Evolutionary conservation across 805 yeast genomes (phyloP), one percentile per base, ranked within the genome.

Genomic region (Sugiyamaella boreocaroliniensis): DNA sequence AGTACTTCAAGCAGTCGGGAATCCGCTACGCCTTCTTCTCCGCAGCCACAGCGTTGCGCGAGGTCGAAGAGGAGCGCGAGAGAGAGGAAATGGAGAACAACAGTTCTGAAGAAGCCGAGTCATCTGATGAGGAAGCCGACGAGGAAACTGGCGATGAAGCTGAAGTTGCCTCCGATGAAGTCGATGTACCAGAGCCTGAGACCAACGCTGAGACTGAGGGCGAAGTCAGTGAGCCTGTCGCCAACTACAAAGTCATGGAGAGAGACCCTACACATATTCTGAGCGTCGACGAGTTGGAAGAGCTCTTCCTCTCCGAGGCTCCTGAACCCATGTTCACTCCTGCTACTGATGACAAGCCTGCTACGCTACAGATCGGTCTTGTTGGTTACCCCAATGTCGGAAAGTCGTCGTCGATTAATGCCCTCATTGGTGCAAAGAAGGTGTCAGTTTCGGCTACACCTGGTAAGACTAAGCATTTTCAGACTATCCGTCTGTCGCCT

Each of bases 361-460:
- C 43, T 2, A 75, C 84, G 55, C 73, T 87, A 50, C 95, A 89
- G 66, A 89, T 93, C 58, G 99, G 99, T 55, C 76, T 93, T 59
- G 99, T 93, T 18, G 99, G 99, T 34, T 93, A 93, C 68, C 99
- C 99, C 41, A 93, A 92, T 67, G 92, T 85, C 48, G 96, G 96
- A 73, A 88, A 88, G 67, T 93, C 98, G 1, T 90, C 98, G n/a
- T 93, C 98, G 1, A 93, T 93, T 63, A 93, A 93, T 69, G 97
- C 99, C 0, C 75, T 93, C 43, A 93, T 92, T 45, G 99, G 99
- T 12, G 82, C 97, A 16, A 93, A 93, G 66, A 90, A 88, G 68
- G 99, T 93, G n/a, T 89, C 97, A 1, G 99, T 93, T 40, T 92
- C 98, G 1, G 78, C 98, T 1, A 93, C 99, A 0, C 99, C 99